These are phyloP conservation scores for Hypoxylon sp. DNA, from an alignment of 2,329 filamentous ascomycete species.

Conservation along the genomic window DNA sequence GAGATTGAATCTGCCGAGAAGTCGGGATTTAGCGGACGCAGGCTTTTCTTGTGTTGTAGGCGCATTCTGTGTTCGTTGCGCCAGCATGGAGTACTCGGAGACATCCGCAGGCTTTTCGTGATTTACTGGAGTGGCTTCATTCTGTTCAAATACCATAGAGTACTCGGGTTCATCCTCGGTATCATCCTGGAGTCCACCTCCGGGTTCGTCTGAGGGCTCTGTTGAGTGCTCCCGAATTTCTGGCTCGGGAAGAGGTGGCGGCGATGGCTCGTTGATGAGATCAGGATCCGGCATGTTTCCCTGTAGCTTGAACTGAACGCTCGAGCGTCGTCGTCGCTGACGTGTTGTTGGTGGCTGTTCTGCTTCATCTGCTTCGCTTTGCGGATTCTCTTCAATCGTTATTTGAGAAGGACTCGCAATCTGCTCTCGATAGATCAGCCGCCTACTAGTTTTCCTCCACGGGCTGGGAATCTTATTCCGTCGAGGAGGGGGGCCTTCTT, in stretches of 20 bases:
- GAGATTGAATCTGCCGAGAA: slow-evolving; percentile 58
- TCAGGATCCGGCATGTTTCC: slow-evolving; percentile 13
- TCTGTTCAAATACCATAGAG: background rate
- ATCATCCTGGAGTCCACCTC: too few relatives aligned
- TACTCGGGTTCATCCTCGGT: background rate
- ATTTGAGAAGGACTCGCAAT: slow-evolving; percentile 49
- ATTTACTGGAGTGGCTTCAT: background rate
- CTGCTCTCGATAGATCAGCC: slow-evolving; percentile 51
- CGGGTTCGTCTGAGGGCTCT: background rate
- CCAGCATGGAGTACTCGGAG: slow-evolving; percentile 61
- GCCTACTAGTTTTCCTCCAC: slow-evolving; percentile 54
- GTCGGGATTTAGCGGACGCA: slow-evolving; percentile 41
- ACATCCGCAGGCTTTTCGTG: slow-evolving; percentile 35
- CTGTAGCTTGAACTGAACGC: slow-evolving; percentile 39
- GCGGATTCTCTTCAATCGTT: slow-evolving; percentile 48
- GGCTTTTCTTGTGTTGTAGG: slow-evolving; percentile 42
- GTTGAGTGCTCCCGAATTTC: slow-evolving; percentile 18
- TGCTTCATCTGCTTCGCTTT: slow-evolving; percentile 44
- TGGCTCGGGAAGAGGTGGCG: slow-evolving; percentile 9
- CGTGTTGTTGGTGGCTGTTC: slow-evolving; percentile 36
- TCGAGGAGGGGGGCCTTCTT: slow-evolving; percentile 40
- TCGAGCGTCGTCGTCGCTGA: slow-evolving; percentile 25
- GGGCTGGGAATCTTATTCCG: slow-evolving; percentile 55
- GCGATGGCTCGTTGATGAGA: slow-evolving; percentile 14
- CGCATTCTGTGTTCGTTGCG: slow-evolving; percentile 45